Percentiles rank a stretch among this genome's conserved stretches.
Conservation (phyloP, 768 basidiomycete genomes). For the Hydnomerulius pinastri region DNA sequence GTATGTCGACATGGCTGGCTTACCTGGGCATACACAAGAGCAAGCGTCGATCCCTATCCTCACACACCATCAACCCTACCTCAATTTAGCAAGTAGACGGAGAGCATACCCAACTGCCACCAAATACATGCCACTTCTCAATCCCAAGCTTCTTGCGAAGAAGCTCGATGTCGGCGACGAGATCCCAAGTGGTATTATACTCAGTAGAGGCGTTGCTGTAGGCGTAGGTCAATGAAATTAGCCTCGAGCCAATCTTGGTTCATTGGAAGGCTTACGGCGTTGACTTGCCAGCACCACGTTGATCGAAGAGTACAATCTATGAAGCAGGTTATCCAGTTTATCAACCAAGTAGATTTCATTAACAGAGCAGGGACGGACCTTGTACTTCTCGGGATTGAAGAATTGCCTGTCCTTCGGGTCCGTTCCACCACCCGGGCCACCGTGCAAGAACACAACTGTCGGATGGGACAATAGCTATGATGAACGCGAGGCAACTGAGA, state of each 20-base stretch:
- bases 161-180: constrained; percentile 87
- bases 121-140: constrained; percentile 93
- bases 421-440: constrained; percentile 82
- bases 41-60: constrained; percentile 78
- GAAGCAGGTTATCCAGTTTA: background rate
- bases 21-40: constrained; percentile 85
- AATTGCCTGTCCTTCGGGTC: constrained; percentile 69
- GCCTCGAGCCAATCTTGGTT: background rate
- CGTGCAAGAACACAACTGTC: constrained; percentile 79
- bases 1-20: background rate
- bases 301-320: constrained; percentile 86
- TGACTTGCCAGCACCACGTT: constrained; percentile 86
- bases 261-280: constrained; percentile 59
- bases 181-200: constrained; percentile 93
- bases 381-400: constrained; percentile 87
- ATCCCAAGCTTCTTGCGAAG: constrained; percentile 74
- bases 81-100: background rate
- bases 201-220: constrained; percentile 69
- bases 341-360: constrained; percentile 1
- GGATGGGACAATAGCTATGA: constrained; percentile 1
- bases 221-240: constrained; percentile 6
- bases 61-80: background rate
- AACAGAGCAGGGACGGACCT: constrained; percentile 41
- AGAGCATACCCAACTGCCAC: constrained; percentile 82
- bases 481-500: too few relatives aligned